phyloP scores from a whole-genome alignment of 1,284 basidiomycete species.

The Chiua sp. region DNA sequence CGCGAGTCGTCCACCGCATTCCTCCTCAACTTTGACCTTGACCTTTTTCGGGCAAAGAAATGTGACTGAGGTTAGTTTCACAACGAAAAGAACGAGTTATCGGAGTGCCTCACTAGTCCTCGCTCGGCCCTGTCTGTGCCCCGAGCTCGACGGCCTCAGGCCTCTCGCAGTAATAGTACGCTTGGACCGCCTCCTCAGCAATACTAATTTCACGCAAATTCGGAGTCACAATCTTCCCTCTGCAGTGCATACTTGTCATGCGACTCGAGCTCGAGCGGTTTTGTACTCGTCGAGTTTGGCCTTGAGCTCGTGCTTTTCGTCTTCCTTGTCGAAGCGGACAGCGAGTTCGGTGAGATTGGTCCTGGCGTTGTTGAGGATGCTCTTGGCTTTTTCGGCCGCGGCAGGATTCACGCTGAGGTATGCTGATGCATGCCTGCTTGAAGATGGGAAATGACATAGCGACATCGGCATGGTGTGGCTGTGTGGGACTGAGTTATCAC shows the following conservation, averaged over 20 bases:
- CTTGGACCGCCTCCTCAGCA: slow-evolving; percentile 81
- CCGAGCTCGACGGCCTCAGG: slow-evolving; percentile 82
- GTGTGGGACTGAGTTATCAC: no score
- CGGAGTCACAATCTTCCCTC: slow-evolving; percentile 79
- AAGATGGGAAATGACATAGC: slow-evolving; percentile 86
- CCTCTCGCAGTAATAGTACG: slow-evolving; percentile 91
- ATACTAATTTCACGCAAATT: slow-evolving; percentile 57
- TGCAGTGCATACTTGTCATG: slow-evolving; percentile 87
- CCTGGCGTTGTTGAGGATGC: slow-evolving; percentile 78
- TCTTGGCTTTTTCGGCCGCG: slow-evolving; percentile 68
- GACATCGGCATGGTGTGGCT: slow-evolving; percentile 47
- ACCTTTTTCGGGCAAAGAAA: slow-evolving; percentile 84
- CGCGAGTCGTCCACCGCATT: slow-evolving; percentile 96
- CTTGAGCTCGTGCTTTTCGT: slow-evolving; percentile 82
- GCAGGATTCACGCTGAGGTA: slow-evolving; percentile 81
- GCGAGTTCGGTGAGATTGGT: slow-evolving; percentile 85
- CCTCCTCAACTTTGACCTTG: slow-evolving; percentile 94
- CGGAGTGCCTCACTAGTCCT: slow-evolving; percentile 72
- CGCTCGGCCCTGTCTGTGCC: slow-evolving; percentile 92
- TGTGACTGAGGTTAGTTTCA: neutral
- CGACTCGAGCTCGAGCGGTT: slow-evolving; percentile 84
- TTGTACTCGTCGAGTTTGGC: slow-evolving; percentile 76
- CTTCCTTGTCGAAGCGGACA: slow-evolving; percentile 81
- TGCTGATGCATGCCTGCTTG: slow-evolving; percentile 94
- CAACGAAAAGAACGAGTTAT: neutral